Percentiles rank a stretch among this genome's conserved stretches.
These are phyloP conservation scores for Podaxis carcinomalis DNA, from an alignment of 768 basidiomycete genomes.

Conservation along the genomic window DNA sequence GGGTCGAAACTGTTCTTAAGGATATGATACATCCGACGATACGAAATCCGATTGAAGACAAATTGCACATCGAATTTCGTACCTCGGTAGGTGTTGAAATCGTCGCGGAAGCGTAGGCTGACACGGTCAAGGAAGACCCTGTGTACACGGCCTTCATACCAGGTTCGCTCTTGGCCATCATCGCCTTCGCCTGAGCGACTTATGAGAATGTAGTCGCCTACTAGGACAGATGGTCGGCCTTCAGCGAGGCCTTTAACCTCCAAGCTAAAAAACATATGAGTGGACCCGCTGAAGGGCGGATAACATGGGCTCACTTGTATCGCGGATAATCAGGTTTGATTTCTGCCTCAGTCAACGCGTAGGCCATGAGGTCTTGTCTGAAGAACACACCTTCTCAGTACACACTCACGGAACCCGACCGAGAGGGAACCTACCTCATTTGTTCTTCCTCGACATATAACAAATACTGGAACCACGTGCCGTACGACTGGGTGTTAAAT, in stretches of 20 bases:
- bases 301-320: conserved; percentile 35
- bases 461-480: conserved; percentile 38
- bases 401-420: neutral
- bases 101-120: conserved; percentile 40
- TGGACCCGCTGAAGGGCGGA: neutral
- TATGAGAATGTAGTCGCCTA: conserved; percentile 43
- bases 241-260: conserved; percentile 53
- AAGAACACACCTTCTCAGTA: conserved; percentile 6
- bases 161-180: conserved; percentile 21
- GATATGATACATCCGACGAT: conserved; percentile 54
- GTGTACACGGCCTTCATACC: conserved; percentile 48
- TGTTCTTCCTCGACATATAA: conserved; percentile 49
- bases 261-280: conserved; percentile 27
- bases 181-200: conserved; percentile 20
- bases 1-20: conserved; percentile 34
- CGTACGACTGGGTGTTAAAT: conserved; percentile 37
- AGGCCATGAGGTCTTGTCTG: conserved; percentile 35
- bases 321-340: conserved; percentile 31
- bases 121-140: conserved; percentile 36
- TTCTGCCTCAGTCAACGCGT: conserved; percentile 30
- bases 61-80: conserved; percentile 52
- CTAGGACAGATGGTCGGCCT: conserved; percentile 53
- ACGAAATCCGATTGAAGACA: conserved; percentile 47
- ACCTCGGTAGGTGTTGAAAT: conserved; percentile 36
- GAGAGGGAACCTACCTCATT: conserved; percentile 29